Evolutionary conservation across 2,329 filamentous ascomycete species (phyloP).

Genomic region (Botrytis galanthina): DNA sequence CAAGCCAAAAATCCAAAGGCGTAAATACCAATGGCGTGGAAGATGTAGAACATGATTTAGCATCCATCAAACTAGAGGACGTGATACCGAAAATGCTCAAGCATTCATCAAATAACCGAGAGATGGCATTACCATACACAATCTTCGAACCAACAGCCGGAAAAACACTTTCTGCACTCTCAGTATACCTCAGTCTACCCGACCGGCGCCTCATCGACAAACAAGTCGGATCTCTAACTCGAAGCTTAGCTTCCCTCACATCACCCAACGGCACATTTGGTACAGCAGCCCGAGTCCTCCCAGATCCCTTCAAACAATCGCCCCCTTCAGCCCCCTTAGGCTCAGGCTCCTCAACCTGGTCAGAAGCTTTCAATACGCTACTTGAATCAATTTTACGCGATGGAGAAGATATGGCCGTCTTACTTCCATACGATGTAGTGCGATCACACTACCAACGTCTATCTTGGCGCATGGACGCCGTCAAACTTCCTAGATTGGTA

Average conservation of each 20-base stretch:
- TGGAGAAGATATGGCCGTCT: conserved; percentile 58
- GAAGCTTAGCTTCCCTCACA: conserved; percentile 32
- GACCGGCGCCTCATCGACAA: conserved; percentile 33
- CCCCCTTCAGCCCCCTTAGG: conserved; percentile 17
- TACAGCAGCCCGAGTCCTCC: conserved; percentile 31
- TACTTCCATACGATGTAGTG: conserved; percentile 56
- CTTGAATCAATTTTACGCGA: conserved; percentile 57
- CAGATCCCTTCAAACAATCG: conserved; percentile 24
- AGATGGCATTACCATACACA: conserved; percentile 38
- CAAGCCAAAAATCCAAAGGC: conserved; percentile 16
- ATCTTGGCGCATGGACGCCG: conserved; percentile 49
- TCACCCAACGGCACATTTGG: conserved; percentile 37
- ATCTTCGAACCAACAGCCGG: conserved; percentile 33
- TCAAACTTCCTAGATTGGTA: conserved; percentile 52
- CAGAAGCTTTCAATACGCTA: conserved; percentile 54
- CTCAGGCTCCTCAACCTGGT: conserved; percentile 48
- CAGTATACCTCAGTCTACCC: conserved; percentile 31
- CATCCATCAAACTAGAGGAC: conserved; percentile 18
- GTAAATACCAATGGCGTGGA: not conserved
- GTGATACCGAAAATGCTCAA: conserved; percentile 37
- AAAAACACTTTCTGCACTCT: conserved; percentile 31
- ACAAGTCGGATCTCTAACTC: conserved; percentile 34
- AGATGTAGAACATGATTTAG: conserved; percentile 3
- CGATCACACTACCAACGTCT: conserved; percentile 52
- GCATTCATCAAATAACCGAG: conserved; percentile 35